Evolutionary conservation across 2,329 filamentous ascomycete genomes (phyloP), one percentile per base, ranked within the genome.

Genomic region (Pseudogymnoascus sp.): DNA sequence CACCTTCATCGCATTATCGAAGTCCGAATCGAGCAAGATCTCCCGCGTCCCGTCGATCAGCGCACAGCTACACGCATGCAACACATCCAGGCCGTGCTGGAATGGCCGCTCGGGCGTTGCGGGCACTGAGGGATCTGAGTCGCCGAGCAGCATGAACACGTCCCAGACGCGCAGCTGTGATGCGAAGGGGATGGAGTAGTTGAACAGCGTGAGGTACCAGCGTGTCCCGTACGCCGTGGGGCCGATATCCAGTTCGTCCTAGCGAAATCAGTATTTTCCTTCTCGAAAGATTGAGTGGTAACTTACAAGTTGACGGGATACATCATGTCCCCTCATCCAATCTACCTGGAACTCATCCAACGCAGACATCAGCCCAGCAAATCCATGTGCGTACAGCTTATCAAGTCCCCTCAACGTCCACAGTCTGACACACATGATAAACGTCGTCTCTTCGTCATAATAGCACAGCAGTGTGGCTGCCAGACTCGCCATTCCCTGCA

Each of bases 131-230:
- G 82, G 79, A n/a, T 86, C 80, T 8, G 83, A 81, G 69, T 93
- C 91, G 56, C 93, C 95, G 11, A 98, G 84, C 12, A 99, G 85
- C 84, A 99, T 91, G 76, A 98, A 98, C 1, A 97, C 90, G 72
- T 99, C 95, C 95, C 95, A 99, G 14, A 99, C 89, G 59, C 95
- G 89, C 37, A 99, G 86, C 75, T 98, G 95, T 3, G 93, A 93
- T 0, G 91, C 84, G 71, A 98, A 99, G 0, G 95, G 95, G 61
- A 99, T 90, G 14, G 91, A 96, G 72, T 98, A 89, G 76, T 98
- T 98, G 82, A 99, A 99, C 7, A 99, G 81, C 1, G 95, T 99
- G 61, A 99, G 82, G 73, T 99, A 99, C 95, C 95, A 99, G 61
- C 93, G 84, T 3, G 93, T 98, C 33, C 93, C 95, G 73, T 97